Evolutionary conservation across 2,329 filamentous ascomycete species (phyloP), one percentile per base, ranked within the genome.

Genomic region (Aspergillus ochraceus): DNA sequence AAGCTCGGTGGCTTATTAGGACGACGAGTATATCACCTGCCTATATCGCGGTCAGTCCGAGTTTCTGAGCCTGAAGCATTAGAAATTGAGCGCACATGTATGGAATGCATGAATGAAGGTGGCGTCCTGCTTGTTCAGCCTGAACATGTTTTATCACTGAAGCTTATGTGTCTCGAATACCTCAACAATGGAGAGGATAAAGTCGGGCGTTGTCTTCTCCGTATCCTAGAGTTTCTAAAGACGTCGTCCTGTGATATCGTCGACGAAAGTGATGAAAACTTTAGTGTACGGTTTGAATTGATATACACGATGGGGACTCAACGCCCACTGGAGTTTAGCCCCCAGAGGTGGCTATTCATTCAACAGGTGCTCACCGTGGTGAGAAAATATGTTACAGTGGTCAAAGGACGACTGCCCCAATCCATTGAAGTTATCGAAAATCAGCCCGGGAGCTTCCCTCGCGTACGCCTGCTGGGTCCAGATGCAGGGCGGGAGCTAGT

Each of bases 211-310:
- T 32, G 30, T 32, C 4, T 32, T 32, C 30, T 32, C 6, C 30
- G 30, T 32, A 11, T 29, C 0, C 47, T 67, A 26, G 10, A 65
- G 1, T 54, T 69, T 11, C 65, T 67, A 42, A 47, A 32, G 1
- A 24, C 57, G 17, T 53, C 42, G 6, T 59, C 81, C 0, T 75
- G 85, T 0, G 86, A 88, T 60, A 78, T 90, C 2, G 76, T 90
- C 0, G 86, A 90, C 58, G 86, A 90, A 69, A 86, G 83, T 47
- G 88, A 90, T 52, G 86, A 89, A 58, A 85, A 84, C 56, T 83
- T 89, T 47, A 84, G 80, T 49, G 78, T 82, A 4, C 84, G 83
- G 51, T 87, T 87, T 45, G 85, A 90, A 65, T 70, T 89, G 0
- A 77, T 89, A 1, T 89, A 90, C 59, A 87, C 86, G 0, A 82